Conservation (phyloP, 129 eudicot species). For the Dittrichia graveolens region DNA sequence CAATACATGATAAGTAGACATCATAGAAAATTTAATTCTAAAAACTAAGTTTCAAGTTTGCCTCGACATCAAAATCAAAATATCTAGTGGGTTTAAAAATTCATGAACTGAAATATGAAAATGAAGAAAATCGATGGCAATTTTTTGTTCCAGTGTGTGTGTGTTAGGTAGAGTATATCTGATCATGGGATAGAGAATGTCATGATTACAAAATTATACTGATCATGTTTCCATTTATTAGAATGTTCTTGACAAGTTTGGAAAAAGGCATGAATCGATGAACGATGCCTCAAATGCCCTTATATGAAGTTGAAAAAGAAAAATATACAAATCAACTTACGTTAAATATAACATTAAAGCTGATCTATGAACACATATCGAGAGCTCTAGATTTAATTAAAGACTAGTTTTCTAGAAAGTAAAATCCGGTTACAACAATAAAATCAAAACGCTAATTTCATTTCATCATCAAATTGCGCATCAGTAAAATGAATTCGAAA, state of each 20-base stretch:
- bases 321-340: not conserved
- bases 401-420: not conserved
- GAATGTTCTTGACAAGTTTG: not conserved
- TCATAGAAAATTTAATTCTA: not conserved
- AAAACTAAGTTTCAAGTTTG: not conserved
- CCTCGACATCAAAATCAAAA: not conserved
- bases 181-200: no score
- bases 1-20: not conserved
- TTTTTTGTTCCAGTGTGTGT: not conserved
- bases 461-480: constrained; percentile 17
- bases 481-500: constrained; percentile 1
- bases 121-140: constrained; percentile 2
- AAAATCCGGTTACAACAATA: not conserved
- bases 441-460: not conserved
- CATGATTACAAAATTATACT: not conserved
- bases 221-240: not conserved
- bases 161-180: not conserved
- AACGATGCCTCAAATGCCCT: not conserved
- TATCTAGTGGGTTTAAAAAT: constrained; percentile 2
- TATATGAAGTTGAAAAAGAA: not conserved
- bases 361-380: constrained; percentile 4
- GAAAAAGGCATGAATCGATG: not conserved
- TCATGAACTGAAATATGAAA: not conserved
- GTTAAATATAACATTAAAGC: not conserved
- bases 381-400: not conserved